Base-by-base conservation (phyloP, 2,329 filamentous ascomycete species). In the Arthrobotrys conoides region DNA sequence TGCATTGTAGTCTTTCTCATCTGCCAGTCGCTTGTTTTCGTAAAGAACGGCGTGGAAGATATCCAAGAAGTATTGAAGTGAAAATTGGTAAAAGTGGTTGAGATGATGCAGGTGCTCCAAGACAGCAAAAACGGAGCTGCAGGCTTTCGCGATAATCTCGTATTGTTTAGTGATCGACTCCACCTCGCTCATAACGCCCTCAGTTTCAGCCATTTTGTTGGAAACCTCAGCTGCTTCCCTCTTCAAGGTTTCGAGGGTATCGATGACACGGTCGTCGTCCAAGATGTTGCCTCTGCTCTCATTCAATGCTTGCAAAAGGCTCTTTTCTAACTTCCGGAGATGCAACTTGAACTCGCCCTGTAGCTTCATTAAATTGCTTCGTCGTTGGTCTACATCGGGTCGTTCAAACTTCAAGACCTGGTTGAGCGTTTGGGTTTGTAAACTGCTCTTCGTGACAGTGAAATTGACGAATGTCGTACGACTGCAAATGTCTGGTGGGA, bases 311-410 rank as follows among this genome's bases (percentile, higher is more conserved):
- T 97, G 94, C 59, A 99, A 87, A 65, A 99, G 88, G 72, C 93
- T 91, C 86, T 97, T 97, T 87, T 99, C 96, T 30, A 99, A 89
- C 84, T 97, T 93, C 80, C 96, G 92, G 51, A 99, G 89, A 85
- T 97, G 95, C n/a, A 98, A 91, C 86, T 96, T 97, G 88, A 99
- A 99, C 85, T 99, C 96, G 83, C 96, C 96, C 86, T 99, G 96
- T 82, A 97, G 90, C 86, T 99, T 99, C 88, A 98, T 97, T 81
- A 99, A 90, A 84, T 99, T 98, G 41, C 94, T 97, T 72, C 96
- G 91, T 80, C 96, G 90, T 87, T 98, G 94, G 83, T 99, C 96
- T 18, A 99, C 94, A 85, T 99, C 96, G 3, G 96, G 96, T 71
- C 96, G 90, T 87, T 99, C 96, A 14, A 94, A 97, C 85, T 98